Base-by-base conservation (phyloP, 306 rosid species). In the Prunus campanulata region DNA sequence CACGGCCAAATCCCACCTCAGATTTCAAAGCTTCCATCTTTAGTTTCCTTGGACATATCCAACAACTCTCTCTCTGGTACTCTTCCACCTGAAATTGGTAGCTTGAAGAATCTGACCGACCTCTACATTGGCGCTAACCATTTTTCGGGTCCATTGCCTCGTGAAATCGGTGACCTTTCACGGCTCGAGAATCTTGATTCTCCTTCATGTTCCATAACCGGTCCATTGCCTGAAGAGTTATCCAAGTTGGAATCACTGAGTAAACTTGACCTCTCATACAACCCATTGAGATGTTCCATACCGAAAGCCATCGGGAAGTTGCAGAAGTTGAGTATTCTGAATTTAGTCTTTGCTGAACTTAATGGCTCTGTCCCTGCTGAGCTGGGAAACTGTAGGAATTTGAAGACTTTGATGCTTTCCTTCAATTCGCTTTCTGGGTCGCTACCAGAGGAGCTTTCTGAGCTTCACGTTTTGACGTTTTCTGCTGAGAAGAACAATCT, bases 401-500 rank as follows among this genome's bases (percentile, higher is more conserved):
- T 96, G 74, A 87, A 74, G 78, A 84, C 93, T 74, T 77, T 91
- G 80, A 86, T 88, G 87, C 85, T 96, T 47, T 89, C 97, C 25
- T 92, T 91, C 83, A 96, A 96, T 83, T 88, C 89, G 10, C 88
- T 96, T 14, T 77, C 97, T 48, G 99, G 97, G 56, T 72, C 87
- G 47, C 83, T 96, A 69, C 99, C 99, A 15, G 87, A 87, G 81
- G 93, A 93, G 88, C 98, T 96, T 66, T 88, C 96, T 55, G 79
- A 87, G 83, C 91, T 96, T 25, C 93, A 87, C 11, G 68, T 91
- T 60, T 73, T 81, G 72, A 81, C 97, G 4, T 93, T 96, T 66
- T 86, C 97, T n/a, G 96, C 90, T 16, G 98, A 92, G 50, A 87
- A 80, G 87, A 96, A 96, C 79, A 88, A 86, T 83, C 90, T 96